Evolutionary conservation across 441 rosid genomes (phyloP).

Genomic region (Euphorbia corollata): DNA sequence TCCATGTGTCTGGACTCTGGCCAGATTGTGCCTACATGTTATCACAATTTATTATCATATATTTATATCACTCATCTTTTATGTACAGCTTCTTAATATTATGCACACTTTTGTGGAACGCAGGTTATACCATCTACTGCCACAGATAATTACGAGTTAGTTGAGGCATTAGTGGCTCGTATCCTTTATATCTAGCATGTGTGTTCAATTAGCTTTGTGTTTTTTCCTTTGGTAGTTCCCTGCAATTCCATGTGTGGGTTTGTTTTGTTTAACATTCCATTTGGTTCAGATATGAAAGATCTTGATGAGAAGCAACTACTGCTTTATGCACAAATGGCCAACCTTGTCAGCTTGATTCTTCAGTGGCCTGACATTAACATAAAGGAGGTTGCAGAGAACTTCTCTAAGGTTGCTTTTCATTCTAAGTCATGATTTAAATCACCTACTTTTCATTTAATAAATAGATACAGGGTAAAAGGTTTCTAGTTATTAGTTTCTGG

Average conservation of each 20-base stretch:
- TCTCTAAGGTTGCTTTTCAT: constrained; percentile 70
- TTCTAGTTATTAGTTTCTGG: too few species aligned
- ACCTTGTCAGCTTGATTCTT: constrained; percentile 73
- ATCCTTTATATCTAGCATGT: constrained; percentile 38
- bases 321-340: constrained; percentile 94
- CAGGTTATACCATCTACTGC: constrained; percentile 53
- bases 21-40: too few species aligned
- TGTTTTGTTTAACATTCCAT: constrained; percentile 36
- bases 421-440: too few species aligned
- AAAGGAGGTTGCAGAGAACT: constrained; percentile 68
- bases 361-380: constrained; percentile 54
- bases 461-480: too few species aligned
- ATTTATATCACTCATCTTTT: not conserved
- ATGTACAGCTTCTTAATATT: not conserved
- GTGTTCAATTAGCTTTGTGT: constrained; percentile 10
- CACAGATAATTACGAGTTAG: constrained; percentile 54
- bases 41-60: too few species aligned
- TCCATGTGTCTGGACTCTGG: too few species aligned
- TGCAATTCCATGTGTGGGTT: not conserved
- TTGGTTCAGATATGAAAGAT: constrained; percentile 58
- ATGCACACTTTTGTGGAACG: constrained; percentile 17
- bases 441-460: too few species aligned
- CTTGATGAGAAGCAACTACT: constrained; percentile 74
- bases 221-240: constrained; percentile 7
- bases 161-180: constrained; percentile 82